phyloP scores from a whole-genome alignment of 805 yeast genomes.

The Lipomyces mesembrius region DNA sequence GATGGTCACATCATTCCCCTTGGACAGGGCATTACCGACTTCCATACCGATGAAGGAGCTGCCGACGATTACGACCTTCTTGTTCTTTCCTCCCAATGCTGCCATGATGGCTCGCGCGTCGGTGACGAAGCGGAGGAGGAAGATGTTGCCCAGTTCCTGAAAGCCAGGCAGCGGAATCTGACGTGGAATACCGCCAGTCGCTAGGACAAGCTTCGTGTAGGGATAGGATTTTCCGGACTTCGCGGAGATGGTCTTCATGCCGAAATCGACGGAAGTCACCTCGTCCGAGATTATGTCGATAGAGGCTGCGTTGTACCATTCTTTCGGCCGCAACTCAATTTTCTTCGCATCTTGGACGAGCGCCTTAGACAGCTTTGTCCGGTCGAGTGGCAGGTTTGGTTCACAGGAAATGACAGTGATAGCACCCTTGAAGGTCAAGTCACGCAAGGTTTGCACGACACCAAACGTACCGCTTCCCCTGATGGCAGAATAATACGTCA shows the following conservation, averaged over 20 bases:
- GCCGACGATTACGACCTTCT: slow-evolving; percentile 23
- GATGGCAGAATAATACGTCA: slow-evolving; percentile 7
- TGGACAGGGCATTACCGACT: slow-evolving; percentile 12
- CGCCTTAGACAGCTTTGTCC: slow-evolving; percentile 21
- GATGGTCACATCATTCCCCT: slow-evolving; percentile 17
- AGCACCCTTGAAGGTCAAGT: slow-evolving; percentile 5
- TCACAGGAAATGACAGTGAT: slow-evolving; percentile 18
- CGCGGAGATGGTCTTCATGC: slow-evolving; percentile 6
- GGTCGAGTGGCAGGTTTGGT: slow-evolving; percentile 15
- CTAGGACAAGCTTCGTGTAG: slow-evolving; percentile 18
- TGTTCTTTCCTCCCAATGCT: slow-evolving; percentile 13
- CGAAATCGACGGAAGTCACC: slow-evolving; percentile 14
- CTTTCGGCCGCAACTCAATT: slow-evolving; percentile 12
- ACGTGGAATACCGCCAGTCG: slow-evolving; percentile 22
- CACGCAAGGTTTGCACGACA: slow-evolving; percentile 14
- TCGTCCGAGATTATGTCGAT: slow-evolving; percentile 7
- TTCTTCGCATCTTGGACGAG: slow-evolving; percentile 13
- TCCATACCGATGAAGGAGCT: slow-evolving; percentile 25
- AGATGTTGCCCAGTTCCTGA: slow-evolving; percentile 15
- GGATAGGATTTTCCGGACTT: not conserved
- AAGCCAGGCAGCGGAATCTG: slow-evolving; percentile 19
- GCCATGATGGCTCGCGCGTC: slow-evolving; percentile 11
- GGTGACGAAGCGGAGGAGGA: slow-evolving; percentile 10
- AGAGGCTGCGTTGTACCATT: slow-evolving; percentile 13
- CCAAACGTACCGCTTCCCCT: slow-evolving; percentile 18